These are phyloP conservation scores for Kokia cookei DNA, from an alignment of 441 rosid genomes.

Conservation along the genomic window DNA sequence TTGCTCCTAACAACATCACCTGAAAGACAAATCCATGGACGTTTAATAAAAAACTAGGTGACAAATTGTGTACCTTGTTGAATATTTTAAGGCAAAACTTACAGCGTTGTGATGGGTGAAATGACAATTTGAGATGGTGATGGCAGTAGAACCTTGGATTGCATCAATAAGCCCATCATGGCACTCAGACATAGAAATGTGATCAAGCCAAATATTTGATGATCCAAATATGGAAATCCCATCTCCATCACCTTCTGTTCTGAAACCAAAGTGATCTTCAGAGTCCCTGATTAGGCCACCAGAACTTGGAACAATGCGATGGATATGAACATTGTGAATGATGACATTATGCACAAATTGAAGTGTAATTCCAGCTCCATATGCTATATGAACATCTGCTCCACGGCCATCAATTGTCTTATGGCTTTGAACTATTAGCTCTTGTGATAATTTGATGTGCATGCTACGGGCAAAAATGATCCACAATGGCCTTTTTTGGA, in stretches of 20 bases:
- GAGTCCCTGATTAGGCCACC: slow-evolving; percentile 46
- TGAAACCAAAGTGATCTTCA: slow-evolving; percentile 27
- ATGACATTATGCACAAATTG: slow-evolving; percentile 45
- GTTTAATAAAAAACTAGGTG: neutral
- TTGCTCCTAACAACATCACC: slow-evolving; percentile 74
- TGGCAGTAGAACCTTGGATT: slow-evolving; percentile 45
- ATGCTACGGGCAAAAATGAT: slow-evolving; percentile 32
- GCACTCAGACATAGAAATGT: slow-evolving; percentile 45
- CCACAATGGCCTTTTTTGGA: slow-evolving; percentile 50
- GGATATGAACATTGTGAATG: slow-evolving; percentile 44
- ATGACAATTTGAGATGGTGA: slow-evolving; percentile 61
- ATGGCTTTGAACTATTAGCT: slow-evolving; percentile 27
- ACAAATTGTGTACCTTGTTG: neutral
- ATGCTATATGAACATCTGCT: slow-evolving; percentile 38
- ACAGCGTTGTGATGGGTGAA: slow-evolving; percentile 56
- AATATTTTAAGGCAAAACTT: neutral
- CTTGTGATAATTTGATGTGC: slow-evolving; percentile 43
- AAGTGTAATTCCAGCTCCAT: slow-evolving; percentile 48
- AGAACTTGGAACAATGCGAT: slow-evolving; percentile 17
- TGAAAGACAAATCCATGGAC: slow-evolving; percentile 8
- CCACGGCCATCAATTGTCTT: slow-evolving; percentile 65
- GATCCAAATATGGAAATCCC: slow-evolving; percentile 52
- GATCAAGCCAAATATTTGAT: slow-evolving; percentile 57
- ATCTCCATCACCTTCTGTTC: slow-evolving; percentile 45
- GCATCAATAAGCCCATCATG: slow-evolving; percentile 53